Evolutionary conservation across 192 early-diverging fungal genomes (phyloP).

Genomic region (Coemansia sp.): DNA sequence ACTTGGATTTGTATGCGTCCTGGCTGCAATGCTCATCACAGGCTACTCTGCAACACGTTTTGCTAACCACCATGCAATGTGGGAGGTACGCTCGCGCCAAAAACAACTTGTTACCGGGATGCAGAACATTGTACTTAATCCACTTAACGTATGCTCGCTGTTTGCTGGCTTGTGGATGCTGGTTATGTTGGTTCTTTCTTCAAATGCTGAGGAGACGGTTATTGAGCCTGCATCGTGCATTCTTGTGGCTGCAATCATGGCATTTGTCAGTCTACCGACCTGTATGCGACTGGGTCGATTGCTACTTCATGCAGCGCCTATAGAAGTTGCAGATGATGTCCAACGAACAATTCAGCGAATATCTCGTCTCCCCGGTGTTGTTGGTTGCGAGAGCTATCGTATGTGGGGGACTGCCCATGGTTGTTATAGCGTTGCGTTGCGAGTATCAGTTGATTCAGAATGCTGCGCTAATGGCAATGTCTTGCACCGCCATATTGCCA

Average conservation of each 20-base stretch:
- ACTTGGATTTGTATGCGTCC: constrained; percentile 11
- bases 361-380: constrained; percentile 24
- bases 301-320: constrained; percentile 25
- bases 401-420: constrained; percentile 29
- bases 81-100: constrained; percentile 21
- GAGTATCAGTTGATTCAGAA: constrained; percentile 13
- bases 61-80: constrained; percentile 33
- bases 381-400: constrained; percentile 17
- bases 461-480: not conserved
- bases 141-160: constrained; percentile 35
- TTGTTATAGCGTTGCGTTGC: constrained; percentile 11
- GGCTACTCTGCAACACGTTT: constrained; percentile 27
- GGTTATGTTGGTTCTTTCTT: constrained; percentile 16
- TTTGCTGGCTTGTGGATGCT: constrained; percentile 31
- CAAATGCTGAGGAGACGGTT: constrained; percentile 22
- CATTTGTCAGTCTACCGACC: constrained; percentile 23
- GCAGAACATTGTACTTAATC: constrained; percentile 36
- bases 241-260: constrained; percentile 27
- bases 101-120: constrained; percentile 6
- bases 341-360: constrained; percentile 16
- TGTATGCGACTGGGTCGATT: constrained; percentile 25
- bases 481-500: constrained; percentile 17
- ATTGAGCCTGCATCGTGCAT: constrained; percentile 43
- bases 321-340: not conserved
- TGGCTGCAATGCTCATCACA: constrained; percentile 14